Evolutionary conservation across 345 rosid genomes (phyloP).

Genomic region (Eucalyptus guilfoylei): DNA sequence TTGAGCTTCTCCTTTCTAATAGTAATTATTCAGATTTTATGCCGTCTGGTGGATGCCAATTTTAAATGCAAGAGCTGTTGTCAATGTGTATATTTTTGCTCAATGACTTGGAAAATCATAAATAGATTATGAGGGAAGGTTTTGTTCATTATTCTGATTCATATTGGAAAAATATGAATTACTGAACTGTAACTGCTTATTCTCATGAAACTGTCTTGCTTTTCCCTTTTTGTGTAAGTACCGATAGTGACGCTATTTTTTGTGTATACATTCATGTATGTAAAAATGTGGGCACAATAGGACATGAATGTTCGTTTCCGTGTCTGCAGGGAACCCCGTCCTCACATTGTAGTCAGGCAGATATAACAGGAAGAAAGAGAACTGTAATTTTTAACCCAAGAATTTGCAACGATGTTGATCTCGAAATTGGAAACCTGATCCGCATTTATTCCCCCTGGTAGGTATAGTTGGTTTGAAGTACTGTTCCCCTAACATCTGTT

Average conservation of each 20-base stretch:
- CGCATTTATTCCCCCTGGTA: conserved; percentile 66
- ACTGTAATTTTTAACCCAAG: conserved; percentile 67
- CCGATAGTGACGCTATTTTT: not conserved
- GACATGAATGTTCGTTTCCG: not conserved
- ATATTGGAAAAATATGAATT: not conserved
- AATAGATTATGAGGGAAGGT: not conserved
- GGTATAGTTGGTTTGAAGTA: not conserved
- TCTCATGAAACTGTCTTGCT: not conserved
- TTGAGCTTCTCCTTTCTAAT: not conserved
- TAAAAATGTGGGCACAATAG: not conserved
- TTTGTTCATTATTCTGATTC: not conserved
- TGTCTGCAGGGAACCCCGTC: conserved; percentile 25
- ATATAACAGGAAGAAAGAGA: conserved; percentile 12
- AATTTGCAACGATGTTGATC: conserved; percentile 65
- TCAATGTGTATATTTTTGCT: not conserved
- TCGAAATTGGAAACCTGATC: conserved; percentile 64
- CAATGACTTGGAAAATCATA: not conserved
- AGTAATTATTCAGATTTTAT: not conserved
- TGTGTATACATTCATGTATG: not conserved
- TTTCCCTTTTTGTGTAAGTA: not conserved
- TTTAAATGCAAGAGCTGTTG: not conserved
- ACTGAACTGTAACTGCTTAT: not conserved
- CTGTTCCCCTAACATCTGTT: not conserved
- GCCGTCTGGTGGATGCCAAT: not conserved
- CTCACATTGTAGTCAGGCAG: conserved; percentile 6